Evolutionary conservation across 1,284 basidiomycete genomes (phyloP).

Genomic region (Cryptococcus sp.): DNA sequence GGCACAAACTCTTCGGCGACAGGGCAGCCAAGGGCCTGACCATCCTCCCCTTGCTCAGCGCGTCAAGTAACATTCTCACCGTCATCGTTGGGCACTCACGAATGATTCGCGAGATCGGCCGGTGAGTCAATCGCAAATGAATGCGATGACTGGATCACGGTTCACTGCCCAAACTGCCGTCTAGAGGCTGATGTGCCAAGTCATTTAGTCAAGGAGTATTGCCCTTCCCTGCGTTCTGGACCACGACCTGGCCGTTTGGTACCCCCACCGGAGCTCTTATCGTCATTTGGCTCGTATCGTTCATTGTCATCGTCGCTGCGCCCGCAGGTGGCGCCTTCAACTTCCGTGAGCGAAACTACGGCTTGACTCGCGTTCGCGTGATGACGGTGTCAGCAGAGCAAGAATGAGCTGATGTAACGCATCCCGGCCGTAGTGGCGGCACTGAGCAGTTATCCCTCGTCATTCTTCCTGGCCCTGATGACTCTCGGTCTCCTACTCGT

Average conservation of each 20-base stretch:
- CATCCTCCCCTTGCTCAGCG: conserved; percentile 51
- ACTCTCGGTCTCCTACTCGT: conserved; percentile 56
- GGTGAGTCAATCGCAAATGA: conserved; percentile 12
- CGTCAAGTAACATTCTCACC: conserved; percentile 42
- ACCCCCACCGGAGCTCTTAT: conserved; percentile 56
- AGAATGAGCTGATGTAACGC: not conserved
- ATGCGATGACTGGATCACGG: not conserved
- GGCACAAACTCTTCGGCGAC: conserved; percentile 49
- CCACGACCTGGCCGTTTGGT: conserved; percentile 43
- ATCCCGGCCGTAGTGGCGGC: conserved; percentile 31
- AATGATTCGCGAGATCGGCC: conserved; percentile 47
- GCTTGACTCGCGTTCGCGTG: too few species aligned
- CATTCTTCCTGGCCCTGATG: conserved; percentile 55
- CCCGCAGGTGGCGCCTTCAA: conserved; percentile 62
- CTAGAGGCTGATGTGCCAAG: too few species aligned
- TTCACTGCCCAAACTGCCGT: too few species aligned
- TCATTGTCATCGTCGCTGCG: conserved; percentile 61
- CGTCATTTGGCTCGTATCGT: conserved; percentile 58
- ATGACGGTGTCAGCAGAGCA: not conserved
- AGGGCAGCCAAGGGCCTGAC: conserved; percentile 38
- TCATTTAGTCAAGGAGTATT: conserved; percentile 41
- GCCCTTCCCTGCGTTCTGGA: conserved; percentile 48
- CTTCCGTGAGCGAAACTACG: conserved; percentile 17
- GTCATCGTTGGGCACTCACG: conserved; percentile 56
- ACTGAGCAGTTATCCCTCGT: conserved; percentile 54